phyloP scores from a whole-genome alignment of 163 green algal genomes.

The Picocystis sp. region DNA sequence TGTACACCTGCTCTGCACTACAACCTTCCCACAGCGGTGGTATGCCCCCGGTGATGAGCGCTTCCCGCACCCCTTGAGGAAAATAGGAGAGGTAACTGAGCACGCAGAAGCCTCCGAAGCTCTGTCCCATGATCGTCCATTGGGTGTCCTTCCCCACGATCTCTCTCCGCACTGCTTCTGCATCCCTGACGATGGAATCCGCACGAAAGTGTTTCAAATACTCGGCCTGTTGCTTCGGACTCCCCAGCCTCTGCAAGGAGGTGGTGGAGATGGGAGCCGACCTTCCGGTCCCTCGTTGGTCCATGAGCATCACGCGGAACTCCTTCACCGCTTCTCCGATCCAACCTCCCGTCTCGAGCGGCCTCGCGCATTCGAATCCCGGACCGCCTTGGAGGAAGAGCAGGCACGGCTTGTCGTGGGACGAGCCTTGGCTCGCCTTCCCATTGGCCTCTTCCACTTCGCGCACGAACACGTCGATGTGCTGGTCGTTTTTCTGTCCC shows the following conservation, averaged over 20 bases:
- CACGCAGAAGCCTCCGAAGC: constrained; percentile 89
- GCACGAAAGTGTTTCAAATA: constrained; percentile 64
- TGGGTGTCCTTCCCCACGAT: constrained; percentile 35
- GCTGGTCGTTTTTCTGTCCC: too few relatives aligned
- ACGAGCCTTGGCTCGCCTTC: neutral
- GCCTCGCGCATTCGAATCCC: constrained; percentile 62
- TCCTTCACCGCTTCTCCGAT: constrained; percentile 47
- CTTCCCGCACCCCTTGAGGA: constrained; percentile 49
- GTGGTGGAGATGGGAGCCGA: constrained; percentile 42
- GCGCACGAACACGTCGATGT: constrained; percentile 46
- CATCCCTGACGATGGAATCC: constrained; percentile 42
- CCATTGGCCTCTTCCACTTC: constrained; percentile 24
- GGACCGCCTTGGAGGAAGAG: constrained; percentile 78
- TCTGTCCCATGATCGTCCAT: constrained; percentile 84
- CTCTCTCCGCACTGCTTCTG: constrained; percentile 53
- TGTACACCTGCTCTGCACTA: constrained; percentile 55
- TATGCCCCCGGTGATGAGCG: constrained; percentile 71
- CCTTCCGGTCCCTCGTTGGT: constrained; percentile 76
- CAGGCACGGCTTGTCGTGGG: constrained; percentile 38
- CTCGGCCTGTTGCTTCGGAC: constrained; percentile 42
- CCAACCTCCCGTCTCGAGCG: constrained; percentile 56
- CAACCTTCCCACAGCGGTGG: constrained; percentile 49
- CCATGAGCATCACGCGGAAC: constrained; percentile 74
- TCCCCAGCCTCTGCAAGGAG: constrained; percentile 35
- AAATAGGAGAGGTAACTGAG: constrained; percentile 66